Evolutionary conservation across 345 rosid species (phyloP), one percentile per base, ranked within the genome.

Genomic region (Citrus reticulata): DNA sequence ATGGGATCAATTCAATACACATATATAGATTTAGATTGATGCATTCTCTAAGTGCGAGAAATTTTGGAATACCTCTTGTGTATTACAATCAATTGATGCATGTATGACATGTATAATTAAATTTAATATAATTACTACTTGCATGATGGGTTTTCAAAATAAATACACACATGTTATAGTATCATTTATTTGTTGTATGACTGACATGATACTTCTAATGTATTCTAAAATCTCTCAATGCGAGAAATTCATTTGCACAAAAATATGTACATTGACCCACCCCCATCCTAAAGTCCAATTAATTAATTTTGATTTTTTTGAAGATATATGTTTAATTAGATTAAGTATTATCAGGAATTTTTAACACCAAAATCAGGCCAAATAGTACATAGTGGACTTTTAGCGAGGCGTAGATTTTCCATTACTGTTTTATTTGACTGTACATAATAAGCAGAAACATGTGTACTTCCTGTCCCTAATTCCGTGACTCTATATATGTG

Each of bases 121-220:
- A 32, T 32, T 4, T 32, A 32, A 32, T 32, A 32, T 32, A 32
- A 32, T 32, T 0, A 32, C 34, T 32, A 32, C 5, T 32, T 32
- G 0, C 0, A 0, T 4, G 34, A 32, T 32, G 5, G 34, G 5
- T 32, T 32, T 32, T 32, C 0, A 32, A 32, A 32, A 32, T 32
- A 32, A 32, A 32, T 32, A 32, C 0, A 32, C 34, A 32, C 5
- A 32, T 0, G 0, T 32, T 32, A 32, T 32, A 32, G 0, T 0
- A 32, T 32, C 5, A 32, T 32, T 32, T 32, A 0, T 32, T 32
- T 32, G 0, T 4, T 32, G 0, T 4, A 32, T 32, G 0, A 0
- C 34, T 32, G 34, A 32, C 5, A 32, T 0, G 34, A 32, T 32
- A 32, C 0, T 0, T 32, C 34, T 32, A 32, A 32, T 4, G 0